Conservation (phyloP, 441 rosid genomes). For the Euphorbia schlechtendalii region DNA sequence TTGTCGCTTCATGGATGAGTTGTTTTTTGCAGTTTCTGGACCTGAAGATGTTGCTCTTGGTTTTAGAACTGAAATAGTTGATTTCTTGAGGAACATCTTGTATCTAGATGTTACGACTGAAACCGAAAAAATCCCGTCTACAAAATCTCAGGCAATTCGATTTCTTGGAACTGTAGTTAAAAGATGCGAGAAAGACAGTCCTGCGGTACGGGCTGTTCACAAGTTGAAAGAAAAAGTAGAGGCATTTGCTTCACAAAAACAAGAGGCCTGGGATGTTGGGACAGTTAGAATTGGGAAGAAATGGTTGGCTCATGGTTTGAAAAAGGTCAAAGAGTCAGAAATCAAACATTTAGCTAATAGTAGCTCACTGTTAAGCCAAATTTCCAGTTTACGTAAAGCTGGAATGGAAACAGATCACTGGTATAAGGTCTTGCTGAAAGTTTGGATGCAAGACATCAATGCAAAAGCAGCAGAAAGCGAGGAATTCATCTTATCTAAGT, state of each 20-base stretch:
- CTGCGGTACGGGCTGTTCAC: slow-evolving; percentile 68
- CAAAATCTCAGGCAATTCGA: slow-evolving; percentile 45
- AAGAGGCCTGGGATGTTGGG: slow-evolving; percentile 78
- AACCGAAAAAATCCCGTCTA: slow-evolving; percentile 39
- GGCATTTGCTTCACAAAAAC: slow-evolving; percentile 64
- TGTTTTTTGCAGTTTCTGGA: slow-evolving; percentile 70
- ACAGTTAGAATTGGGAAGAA: slow-evolving; percentile 76
- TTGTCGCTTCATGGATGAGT: slow-evolving; percentile 85
- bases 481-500: slow-evolving; percentile 62
- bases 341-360: slow-evolving; percentile 68
- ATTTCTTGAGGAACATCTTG: slow-evolving; percentile 44
- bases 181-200: slow-evolving; percentile 54
- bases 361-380: slow-evolving; percentile 56
- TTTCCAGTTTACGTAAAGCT: slow-evolving; percentile 65
- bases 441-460: slow-evolving; percentile 71
- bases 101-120: slow-evolving; percentile 44
- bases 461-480: slow-evolving; percentile 48
- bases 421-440: slow-evolving; percentile 66
- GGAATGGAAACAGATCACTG: slow-evolving; percentile 98
- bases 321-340: slow-evolving; percentile 91
- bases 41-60: slow-evolving; percentile 46
- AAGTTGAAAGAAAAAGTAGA: slow-evolving; percentile 79
- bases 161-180: slow-evolving; percentile 62
- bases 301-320: slow-evolving; percentile 89
- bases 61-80: slow-evolving; percentile 50